A percentile compares a stretch with the other conserved stretches of the same genome.
Conservation (phyloP, 805 yeast species). For the Cyberlindnera subsufficiens region DNA sequence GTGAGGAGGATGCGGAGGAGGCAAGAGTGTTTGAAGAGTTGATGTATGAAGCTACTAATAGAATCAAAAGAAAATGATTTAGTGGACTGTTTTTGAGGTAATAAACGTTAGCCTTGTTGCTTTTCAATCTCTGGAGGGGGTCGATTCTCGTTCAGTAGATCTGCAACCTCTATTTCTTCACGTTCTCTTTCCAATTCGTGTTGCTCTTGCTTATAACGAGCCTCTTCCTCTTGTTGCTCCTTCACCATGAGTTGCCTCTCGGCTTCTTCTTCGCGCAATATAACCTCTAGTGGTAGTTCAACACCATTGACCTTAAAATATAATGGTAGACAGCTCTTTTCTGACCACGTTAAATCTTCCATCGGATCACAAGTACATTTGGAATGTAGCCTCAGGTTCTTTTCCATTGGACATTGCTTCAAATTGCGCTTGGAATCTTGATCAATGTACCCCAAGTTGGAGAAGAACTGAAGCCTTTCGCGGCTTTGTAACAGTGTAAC, state of each 20-base stretch:
- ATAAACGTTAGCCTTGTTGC: conserved; percentile 9
- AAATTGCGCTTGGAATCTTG: conserved; percentile 49
- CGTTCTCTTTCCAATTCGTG: conserved; percentile 3
- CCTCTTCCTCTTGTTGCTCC: conserved; percentile 4
- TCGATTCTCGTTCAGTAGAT: conserved; percentile 57
- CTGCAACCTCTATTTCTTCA: conserved; percentile 29
- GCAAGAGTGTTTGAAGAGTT: conserved; percentile 87
- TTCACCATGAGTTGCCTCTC: background rate
- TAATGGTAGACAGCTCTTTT: conserved; percentile 51
- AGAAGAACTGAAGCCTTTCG: conserved; percentile 64
- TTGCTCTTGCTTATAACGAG: conserved; percentile 12
- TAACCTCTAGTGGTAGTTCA: conserved; percentile 11
- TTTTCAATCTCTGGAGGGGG: conserved; percentile 6
- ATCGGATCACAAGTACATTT: conserved; percentile 72
- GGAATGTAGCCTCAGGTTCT: conserved; percentile 44
- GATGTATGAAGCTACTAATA: conserved; percentile 55
- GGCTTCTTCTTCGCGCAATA: background rate
- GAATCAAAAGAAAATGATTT: background rate
- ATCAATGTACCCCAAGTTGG: conserved; percentile 75
- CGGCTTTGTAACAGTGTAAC: conserved; percentile 65
- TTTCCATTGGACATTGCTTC: conserved; percentile 61
- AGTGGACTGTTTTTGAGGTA: background rate
- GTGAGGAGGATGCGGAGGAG: conserved; percentile 85
- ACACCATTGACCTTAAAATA: conserved; percentile 36
- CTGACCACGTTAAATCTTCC: conserved; percentile 67